These are phyloP conservation scores for Lentinula detonsa DNA, from an alignment of 768 basidiomycete genomes.

Conservation along the genomic window DNA sequence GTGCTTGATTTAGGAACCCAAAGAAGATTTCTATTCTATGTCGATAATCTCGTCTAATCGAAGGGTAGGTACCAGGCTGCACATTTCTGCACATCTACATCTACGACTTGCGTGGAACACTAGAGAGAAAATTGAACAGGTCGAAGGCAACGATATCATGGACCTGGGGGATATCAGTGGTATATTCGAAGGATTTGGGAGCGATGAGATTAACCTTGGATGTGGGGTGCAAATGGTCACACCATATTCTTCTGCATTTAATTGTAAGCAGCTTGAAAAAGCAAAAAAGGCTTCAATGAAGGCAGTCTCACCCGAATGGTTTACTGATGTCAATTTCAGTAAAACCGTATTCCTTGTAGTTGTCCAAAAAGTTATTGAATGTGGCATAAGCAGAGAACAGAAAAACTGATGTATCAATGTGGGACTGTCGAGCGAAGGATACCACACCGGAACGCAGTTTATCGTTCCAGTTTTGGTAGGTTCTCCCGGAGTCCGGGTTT, in stretches of 20 bases:
- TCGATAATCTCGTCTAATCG: too few relatives aligned
- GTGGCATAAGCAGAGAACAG: constrained; percentile 41
- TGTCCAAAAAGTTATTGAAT: constrained; percentile 42
- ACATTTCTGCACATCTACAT: not conserved
- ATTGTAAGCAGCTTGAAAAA: too few relatives aligned
- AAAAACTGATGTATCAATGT: constrained; percentile 41
- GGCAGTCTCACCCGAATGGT: not conserved
- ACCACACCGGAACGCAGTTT: constrained; percentile 23
- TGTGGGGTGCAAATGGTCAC: constrained; percentile 49
- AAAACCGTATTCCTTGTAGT: constrained; percentile 37
- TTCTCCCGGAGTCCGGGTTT: constrained; percentile 5
- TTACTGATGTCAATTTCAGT: constrained; percentile 21
- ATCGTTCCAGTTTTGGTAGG: constrained; percentile 38
- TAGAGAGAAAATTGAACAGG: constrained; percentile 30
- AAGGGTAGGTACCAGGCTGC: too few relatives aligned
- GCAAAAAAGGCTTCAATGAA: not conserved
- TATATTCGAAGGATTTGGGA: too few relatives aligned
- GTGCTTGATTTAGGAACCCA: too few relatives aligned
- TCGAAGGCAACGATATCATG: constrained; percentile 43
- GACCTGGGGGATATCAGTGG: constrained; percentile 15
- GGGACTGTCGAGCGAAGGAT: constrained; percentile 26
- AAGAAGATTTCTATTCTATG: too few relatives aligned
- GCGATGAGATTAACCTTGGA: constrained; percentile 17
- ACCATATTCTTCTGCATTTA: constrained; percentile 38
- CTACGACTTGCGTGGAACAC: not conserved